These are phyloP conservation scores for Drechmeria coniospora DNA, from an alignment of 2,329 filamentous ascomycete genomes.

Conservation along the genomic window DNA sequence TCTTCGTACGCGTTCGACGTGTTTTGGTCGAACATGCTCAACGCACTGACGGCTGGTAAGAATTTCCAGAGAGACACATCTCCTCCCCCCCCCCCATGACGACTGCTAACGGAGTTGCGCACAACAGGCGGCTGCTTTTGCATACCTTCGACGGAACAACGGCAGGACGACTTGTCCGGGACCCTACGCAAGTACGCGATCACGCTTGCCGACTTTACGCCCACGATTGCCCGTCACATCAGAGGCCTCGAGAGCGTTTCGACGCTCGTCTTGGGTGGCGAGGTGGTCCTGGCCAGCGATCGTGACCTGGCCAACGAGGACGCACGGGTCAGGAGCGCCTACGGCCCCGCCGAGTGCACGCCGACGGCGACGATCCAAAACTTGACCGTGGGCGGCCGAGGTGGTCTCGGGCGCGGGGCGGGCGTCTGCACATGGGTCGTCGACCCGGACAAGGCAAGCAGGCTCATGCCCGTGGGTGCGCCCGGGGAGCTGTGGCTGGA, in stretches of 20 bases:
- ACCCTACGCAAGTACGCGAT: constrained; percentile 3
- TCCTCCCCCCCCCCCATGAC: no score
- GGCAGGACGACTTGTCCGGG: constrained; percentile 4
- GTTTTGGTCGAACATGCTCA: constrained; percentile 1
- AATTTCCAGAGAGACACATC: no score
- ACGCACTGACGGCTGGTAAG: constrained; percentile 1
- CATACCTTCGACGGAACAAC: constrained; percentile 5
- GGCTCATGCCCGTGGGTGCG: constrained; percentile 7
- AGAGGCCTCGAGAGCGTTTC: constrained; percentile 3
- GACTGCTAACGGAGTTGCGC: no score
- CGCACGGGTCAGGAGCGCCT: constrained; percentile 6
- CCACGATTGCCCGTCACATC: constrained; percentile 6
- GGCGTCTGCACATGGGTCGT: constrained; percentile 10
- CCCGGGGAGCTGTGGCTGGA: constrained; percentile 14
- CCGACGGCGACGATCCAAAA: constrained; percentile 1
- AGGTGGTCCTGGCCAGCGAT: constrained; percentile 4
- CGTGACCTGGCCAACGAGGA: constrained; percentile 4
- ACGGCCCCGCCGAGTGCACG: constrained; percentile 10
- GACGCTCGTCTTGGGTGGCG: constrained; percentile 6
- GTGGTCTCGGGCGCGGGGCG: constrained; percentile 3
- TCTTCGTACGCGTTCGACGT: constrained; percentile 6
- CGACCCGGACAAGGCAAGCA: constrained; percentile 5
- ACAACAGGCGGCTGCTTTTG: no score
- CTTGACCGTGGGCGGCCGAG: background rate
- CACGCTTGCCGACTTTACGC: constrained; percentile 7